Conservation (phyloP, 768 basidiomycete species). For the Melanogaster broomeanus region DNA sequence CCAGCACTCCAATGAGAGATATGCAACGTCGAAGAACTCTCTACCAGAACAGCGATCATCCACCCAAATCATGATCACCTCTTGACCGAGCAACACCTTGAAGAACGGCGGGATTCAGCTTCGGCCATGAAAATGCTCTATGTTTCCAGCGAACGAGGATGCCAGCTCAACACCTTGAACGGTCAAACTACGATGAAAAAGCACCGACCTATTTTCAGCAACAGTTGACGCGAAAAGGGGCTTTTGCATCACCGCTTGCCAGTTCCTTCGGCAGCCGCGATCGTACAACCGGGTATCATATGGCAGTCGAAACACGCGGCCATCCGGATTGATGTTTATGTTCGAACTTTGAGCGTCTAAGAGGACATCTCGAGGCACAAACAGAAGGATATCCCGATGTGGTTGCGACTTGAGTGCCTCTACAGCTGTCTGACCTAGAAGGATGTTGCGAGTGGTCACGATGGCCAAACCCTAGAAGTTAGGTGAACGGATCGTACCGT, state of each 20-base stretch:
- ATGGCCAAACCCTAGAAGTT: background rate
- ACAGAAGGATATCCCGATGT: background rate
- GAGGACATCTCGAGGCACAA: background rate
- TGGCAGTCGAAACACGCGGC: background rate
- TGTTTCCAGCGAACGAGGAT: background rate
- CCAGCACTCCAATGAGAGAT: too few relatives aligned
- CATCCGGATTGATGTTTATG: background rate
- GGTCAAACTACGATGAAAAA: background rate
- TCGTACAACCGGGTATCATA: background rate
- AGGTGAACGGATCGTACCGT: background rate
- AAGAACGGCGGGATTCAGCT: background rate
- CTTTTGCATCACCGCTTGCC: background rate
- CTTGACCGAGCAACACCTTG: background rate
- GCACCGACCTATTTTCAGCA: background rate
- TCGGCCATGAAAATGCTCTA: background rate
- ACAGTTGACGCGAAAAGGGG: background rate
- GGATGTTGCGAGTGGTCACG: background rate
- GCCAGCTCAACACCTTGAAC: background rate
- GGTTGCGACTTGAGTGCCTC: background rate
- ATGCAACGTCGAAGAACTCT: too few relatives aligned
- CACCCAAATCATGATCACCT: too few relatives aligned
- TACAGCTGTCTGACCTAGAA: background rate
- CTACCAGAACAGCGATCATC: too few relatives aligned
- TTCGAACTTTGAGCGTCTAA: background rate
- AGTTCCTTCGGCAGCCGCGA: background rate